Evolutionary conservation across 2,329 filamentous ascomycete genomes (phyloP), one percentile per base, ranked within the genome.

Genomic region (Alternaria triticimaculans): DNA sequence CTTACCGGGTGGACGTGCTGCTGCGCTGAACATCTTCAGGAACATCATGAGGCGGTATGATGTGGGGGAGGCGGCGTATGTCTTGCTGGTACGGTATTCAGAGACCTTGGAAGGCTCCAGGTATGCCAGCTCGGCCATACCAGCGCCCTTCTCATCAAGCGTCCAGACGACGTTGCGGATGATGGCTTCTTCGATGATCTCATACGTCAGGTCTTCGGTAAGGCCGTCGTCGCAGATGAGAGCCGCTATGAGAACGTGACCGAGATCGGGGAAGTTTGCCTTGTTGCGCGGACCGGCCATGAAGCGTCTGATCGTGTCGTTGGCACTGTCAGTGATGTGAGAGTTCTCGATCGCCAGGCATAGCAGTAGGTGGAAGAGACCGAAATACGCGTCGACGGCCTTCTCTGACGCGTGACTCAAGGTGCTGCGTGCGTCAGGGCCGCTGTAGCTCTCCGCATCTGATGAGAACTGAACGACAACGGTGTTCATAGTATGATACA

Each of bases 41-140:
- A 87, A 85, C 84, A 87, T 86, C 25, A 87, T 78, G 5, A 86
- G 80, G 3, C 83, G 81, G 69, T 86, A 86, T 0, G 83, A 84
- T 1, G 83, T 85, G 26, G 75, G 78, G 20, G 79, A 82, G 14
- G 81, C 84, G 14, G 80, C 71, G 68, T 85, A 87, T 0, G 83
- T 86, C 66, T 80, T 80, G 49, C 77, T 63, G 1, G 87, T 78
- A 10, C 84, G 83, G 67, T 86, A 86, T 1, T 76, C 61, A 2
- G 83, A 86, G 15, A 82, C 65, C 0, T 58, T 63, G 23, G 79
- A 73, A 1, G 79, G 70, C 63, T 87, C 84, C 5, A 85, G 67
- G 66, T 84, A 86, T 6, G 78, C 77, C 1, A 87, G 79, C 65
- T 86, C 84, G 1, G 83, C 75, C 74, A 76, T 79, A 26, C 73